These are phyloP conservation scores for Dendrobium huoshanense DNA, from an alignment of 106 monocot genomes.

Conservation along the genomic window DNA sequence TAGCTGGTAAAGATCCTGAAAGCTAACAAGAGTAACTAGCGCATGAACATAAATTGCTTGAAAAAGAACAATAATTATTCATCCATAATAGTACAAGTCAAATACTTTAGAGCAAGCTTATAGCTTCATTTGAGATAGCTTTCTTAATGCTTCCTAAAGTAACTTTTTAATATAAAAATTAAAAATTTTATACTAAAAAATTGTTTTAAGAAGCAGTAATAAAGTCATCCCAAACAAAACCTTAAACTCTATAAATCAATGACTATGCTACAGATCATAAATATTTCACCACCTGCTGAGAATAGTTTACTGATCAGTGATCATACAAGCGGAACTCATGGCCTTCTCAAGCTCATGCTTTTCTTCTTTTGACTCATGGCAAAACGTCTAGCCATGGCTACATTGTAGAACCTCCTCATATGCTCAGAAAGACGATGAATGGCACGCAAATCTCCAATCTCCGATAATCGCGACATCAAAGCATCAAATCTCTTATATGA, in stretches of 20 bases:
- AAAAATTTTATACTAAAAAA: no score
- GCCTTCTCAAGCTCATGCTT: constrained; percentile 68
- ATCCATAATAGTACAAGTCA: not conserved
- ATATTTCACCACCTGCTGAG: not conserved
- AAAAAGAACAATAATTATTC: no score
- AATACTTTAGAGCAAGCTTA: not conserved
- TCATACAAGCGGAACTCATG: constrained; percentile 4
- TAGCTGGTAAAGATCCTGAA: no score
- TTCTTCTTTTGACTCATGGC: constrained; percentile 82
- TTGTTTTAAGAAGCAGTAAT: no score
- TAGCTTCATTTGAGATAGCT: no score
- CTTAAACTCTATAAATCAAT: not conserved
- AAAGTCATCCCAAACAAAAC: no score
- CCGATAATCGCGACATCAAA: constrained; percentile 56
- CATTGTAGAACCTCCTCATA: constrained; percentile 92
- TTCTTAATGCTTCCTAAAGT: no score
- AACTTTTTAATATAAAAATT: no score
- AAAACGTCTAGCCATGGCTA: constrained; percentile 87
- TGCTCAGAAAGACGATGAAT: constrained; percentile 87
- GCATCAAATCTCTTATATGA: constrained; percentile 72
- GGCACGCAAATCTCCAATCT: constrained; percentile 64
- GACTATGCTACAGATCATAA: not conserved
- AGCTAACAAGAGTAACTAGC: no score
- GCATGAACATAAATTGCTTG: no score
- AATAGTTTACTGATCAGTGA: not conserved